These are phyloP conservation scores for Lentinula novae-zelandiae DNA, from an alignment of 1,284 basidiomycete genomes.

Conservation along the genomic window DNA sequence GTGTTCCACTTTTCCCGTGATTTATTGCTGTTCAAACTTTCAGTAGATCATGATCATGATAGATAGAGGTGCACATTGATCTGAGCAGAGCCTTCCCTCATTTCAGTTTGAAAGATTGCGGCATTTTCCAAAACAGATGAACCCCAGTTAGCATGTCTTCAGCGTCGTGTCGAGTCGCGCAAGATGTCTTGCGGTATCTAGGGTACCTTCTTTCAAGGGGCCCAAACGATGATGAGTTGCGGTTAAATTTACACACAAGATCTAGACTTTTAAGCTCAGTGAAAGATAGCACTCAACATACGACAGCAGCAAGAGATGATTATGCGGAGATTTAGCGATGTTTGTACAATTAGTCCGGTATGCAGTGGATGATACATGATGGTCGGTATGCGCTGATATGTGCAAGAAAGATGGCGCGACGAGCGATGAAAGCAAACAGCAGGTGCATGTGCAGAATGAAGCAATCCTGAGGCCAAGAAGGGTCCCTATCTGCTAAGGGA, in stretches of 20 bases:
- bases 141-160: not conserved
- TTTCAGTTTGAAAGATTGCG: not conserved
- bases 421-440: not conserved
- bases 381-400: not conserved
- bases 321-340: not conserved
- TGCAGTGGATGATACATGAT: not conserved
- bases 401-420: not conserved
- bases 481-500: not conserved
- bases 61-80: not conserved
- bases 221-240: not conserved
- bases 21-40: too few relatives aligned
- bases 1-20: too few relatives aligned
- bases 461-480: too few relatives aligned
- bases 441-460: not conserved
- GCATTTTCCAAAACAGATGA: too few relatives aligned
- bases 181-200: not conserved
- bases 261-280: not conserved
- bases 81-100: not conserved
- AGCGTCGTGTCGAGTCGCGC: not conserved
- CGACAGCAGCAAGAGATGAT: not conserved
- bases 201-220: not conserved
- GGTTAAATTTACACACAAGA: not conserved
- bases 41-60: not conserved
- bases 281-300: not conserved
- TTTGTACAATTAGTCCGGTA: not conserved